phyloP scores from a whole-genome alignment of 2,329 filamentous ascomycete genomes.

The Fusarium sp. region DNA sequence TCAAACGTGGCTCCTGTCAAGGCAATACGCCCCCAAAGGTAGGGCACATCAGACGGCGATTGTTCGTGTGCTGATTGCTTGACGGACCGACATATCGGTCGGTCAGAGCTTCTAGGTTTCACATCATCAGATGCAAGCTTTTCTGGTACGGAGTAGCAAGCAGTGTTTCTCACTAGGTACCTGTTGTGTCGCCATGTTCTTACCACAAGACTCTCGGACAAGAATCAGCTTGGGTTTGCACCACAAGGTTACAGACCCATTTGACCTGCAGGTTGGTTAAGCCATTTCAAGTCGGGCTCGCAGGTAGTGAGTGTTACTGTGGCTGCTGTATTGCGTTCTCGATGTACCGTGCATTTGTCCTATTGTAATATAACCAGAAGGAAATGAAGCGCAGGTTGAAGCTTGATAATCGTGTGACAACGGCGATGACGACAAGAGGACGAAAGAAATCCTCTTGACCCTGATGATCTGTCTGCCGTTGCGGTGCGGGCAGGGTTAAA shows the following conservation, averaged over 20 bases:
- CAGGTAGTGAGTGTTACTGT: constrained; percentile 29
- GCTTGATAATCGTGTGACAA: constrained; percentile 1
- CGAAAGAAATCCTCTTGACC: neutral
- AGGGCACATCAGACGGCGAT: constrained; percentile 2
- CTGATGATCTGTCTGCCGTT: constrained; percentile 16
- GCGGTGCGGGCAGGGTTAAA: constrained; percentile 6
- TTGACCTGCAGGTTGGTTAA: constrained; percentile 20
- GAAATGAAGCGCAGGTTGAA: constrained; percentile 18
- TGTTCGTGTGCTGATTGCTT: constrained; percentile 18
- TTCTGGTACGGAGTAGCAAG: constrained; percentile 4
- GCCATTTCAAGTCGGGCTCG: constrained; percentile 7
- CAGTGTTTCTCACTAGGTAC: constrained; percentile 3
- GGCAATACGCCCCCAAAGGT: constrained; percentile 36
- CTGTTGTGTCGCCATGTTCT: constrained; percentile 11
- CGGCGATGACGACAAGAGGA: constrained; percentile 1
- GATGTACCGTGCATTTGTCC: neutral
- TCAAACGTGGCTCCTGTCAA: constrained; percentile 43
- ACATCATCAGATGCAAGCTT: constrained; percentile 16
- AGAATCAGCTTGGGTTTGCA: constrained; percentile 17
- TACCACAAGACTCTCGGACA: constrained; percentile 5
- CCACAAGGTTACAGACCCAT: constrained; percentile 13
- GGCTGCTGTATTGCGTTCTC: constrained; percentile 15
- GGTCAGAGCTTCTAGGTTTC: constrained; percentile 23
- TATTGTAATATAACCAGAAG: neutral
- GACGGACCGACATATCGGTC: constrained; percentile 23